Evolutionary conservation across 768 basidiomycete genomes (phyloP), one percentile per base, ranked within the genome.

Genomic region (Kwoniella europaea): DNA sequence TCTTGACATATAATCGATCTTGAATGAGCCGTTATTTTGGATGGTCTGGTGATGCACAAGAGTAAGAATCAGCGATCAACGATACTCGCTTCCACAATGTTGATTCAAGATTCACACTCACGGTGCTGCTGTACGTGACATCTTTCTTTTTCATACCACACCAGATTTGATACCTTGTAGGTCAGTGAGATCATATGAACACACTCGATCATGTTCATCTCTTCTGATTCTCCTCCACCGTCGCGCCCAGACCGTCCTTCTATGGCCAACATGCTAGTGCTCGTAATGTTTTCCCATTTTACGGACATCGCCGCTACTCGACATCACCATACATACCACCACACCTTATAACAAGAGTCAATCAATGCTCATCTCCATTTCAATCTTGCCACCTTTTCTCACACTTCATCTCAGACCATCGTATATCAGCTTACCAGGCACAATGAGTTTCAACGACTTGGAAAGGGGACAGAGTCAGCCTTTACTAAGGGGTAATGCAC

Each of bases 1-100:
- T 97, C 94, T 79, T 93, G 91, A 81, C 92, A 93, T 35, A 98
- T 91, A 59, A 96, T 88, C 6, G 93, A 91, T 80, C 90, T 93
- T 2, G 94, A 92, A 74, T 96, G 93, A 56, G 97, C 92, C 6
- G 90, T 91, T 79, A 92, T 91, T 81, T 91, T 92, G 86, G 94
- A 91, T 74, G 91, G 91, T 84, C 92, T 94, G 79, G 24, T 52
- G 27, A 27, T 22, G 10, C 62, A 29, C 24, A 69, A 58, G 73
- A 35, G 20, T 22, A 44, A 52, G 10, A 15, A 43, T 54, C 20
- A 12, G n/a, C 55, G n/a, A n/a, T n/a, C 24, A 27, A 27, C 27
- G 27, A 27, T 27, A 27, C 27, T 27, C 27, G 27, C 27, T 27
- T 27, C 27, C 27, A 27, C 27, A 4, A 27, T 27, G 27, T 4